Evolutionary conservation across 148 eudicot genomes (phyloP), one percentile per base, ranked within the genome.

Genomic region (Spergularia bocconei): DNA sequence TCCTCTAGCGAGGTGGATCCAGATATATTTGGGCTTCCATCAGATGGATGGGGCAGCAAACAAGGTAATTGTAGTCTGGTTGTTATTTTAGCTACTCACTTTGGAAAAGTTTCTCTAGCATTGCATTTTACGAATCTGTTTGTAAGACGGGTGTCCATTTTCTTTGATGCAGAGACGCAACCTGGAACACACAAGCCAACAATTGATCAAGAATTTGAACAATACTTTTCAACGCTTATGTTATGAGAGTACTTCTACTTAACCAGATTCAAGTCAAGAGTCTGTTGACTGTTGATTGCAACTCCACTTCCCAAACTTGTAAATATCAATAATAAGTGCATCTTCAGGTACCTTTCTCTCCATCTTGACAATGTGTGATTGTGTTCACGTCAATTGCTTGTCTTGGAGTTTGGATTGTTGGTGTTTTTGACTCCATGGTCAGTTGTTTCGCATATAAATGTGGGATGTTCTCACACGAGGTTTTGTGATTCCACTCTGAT

Each of bases 131-230:
- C 8, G 6, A 71, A 55, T 29, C 17, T 39, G 59, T 57, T 67
- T 39, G 14, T 58, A 17, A 41, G 53, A 54, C 7, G 50, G 3
- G 57, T 53, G 17, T 33, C 13, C 52, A 17, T 39, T 0, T 69
- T 29, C 67, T 20, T 72, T 53, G 41, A 63, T 79, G 81, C 86
- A 83, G 83, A 69, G 73, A 68, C 73, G 60, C 76, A 71, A 60
- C 11, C 75, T 8, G 67, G 51, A 21, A 66, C 70, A 44, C 81
- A 29, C 50, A 58, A 73, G 47, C 81, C 79, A 39, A 83, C 86
- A 25, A 83, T 83, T 52, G 86, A 83, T 64, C 83, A 77, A 66
- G 86, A 83, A 75, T 83, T 83, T 36, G 86, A 83, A 75, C 81
- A 80, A 61, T 83, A 83, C 64, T 83, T 83, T 64, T 83, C 83